These are phyloP conservation scores for Paramecium primaurelia DNA, from an alignment of 73 alveolate genomes.

Conservation along the genomic window DNA sequence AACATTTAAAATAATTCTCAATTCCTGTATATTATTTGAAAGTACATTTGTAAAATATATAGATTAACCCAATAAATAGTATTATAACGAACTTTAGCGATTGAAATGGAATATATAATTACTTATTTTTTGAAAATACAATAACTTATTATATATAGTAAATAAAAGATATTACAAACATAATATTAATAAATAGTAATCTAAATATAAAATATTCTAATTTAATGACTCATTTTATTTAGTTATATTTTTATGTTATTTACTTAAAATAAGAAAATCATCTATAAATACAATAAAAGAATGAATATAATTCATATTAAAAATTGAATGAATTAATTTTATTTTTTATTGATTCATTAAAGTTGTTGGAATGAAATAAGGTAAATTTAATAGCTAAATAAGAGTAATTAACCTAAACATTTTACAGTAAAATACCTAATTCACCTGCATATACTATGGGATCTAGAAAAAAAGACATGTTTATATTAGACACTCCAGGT, in stretches of 20 bases:
- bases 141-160: too few species aligned
- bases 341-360: neutral
- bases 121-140: too few species aligned
- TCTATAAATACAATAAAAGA: neutral
- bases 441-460: conserved; percentile 42
- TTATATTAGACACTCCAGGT: neutral
- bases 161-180: too few species aligned
- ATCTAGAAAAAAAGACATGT: neutral
- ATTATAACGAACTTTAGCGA: too few species aligned
- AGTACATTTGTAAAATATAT: too few species aligned
- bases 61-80: too few species aligned
- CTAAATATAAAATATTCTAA: too few species aligned
- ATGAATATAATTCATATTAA: neutral
- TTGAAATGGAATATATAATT: too few species aligned
- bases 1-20: too few species aligned
- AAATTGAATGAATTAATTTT: neutral
- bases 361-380: neutral
- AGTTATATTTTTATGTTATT: neutral
- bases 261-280: neutral
- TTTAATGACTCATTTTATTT: too few species aligned
- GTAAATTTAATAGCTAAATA: neutral
- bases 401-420: conserved; percentile 4
- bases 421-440: conserved; percentile 19
- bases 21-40: too few species aligned
- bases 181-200: too few species aligned